Base-by-base conservation (phyloP, 768 basidiomycete genomes). In the Brasilioporus rufonigricans region DNA sequence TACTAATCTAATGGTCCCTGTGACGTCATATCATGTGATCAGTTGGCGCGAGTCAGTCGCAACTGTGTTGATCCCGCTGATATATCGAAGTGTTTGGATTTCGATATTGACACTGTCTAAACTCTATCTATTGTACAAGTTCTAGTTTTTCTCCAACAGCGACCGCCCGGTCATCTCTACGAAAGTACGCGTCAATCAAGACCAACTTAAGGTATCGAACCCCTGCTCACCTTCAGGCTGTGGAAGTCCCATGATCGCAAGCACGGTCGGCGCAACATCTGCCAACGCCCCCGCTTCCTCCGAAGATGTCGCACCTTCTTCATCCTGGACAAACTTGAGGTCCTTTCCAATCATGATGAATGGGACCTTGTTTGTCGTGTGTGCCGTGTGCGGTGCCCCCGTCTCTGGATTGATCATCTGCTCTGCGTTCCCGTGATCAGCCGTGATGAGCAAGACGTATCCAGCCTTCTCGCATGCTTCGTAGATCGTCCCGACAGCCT, bases 361-460 rank as follows among this genome's bases (percentile, higher is more conserved):
- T 14, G 93, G 93, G 10, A 96, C 93, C 44, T 73, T 63, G 73
- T 93, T 95, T 53, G 88, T 91, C 36, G 89, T 91, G 66, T 93
- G 90, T n/a, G 91, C 89, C 11, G 93, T 97, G 71, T 94, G 91
- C 16, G 94, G 93, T 40, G 82, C 86, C 35, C 89, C 90, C 0
- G 91, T 94, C 60, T 85, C 80, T 3, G 79, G 77, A 71, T 95
- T 89, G 57, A 85, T 74, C 93, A 95, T 95, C 75, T 94, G 90
- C 72, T 96, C 93, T 39, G 93, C 94, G 67, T 98, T 98, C 4
- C 94, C 94, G 70, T 97, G 94, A 70, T 97, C 95, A 13, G 94
- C 87, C 2, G 95, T 96, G 69, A 98, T 77, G 59, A 91, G 75
- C 29, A 98, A 78, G 38, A 94, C 81, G 70, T 95, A 97, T 40